Base-by-base conservation (phyloP, 2,329 filamentous ascomycete genomes). In the Aspergillus arachidicola region DNA sequence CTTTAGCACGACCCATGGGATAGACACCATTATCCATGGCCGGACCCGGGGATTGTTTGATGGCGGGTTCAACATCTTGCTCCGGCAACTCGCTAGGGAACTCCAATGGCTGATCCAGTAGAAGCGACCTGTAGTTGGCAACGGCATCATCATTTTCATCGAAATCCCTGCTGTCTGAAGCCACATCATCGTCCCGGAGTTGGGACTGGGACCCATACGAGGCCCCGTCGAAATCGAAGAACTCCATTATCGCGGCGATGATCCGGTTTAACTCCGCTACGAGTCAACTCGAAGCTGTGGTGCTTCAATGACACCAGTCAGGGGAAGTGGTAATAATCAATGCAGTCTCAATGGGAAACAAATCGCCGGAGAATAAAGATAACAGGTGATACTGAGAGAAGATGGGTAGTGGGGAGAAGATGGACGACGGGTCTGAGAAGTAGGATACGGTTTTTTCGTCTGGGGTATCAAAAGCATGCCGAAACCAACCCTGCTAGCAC, bases 141-240 rank as follows among this genome's bases (percentile, higher is more conserved):
- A 67, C 70, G 36, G 75, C 73, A 59, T 81, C 78, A 12, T 69
- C 79, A 11, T 69, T 65, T 56, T 81, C 77, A 53, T 78, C 77
- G 26, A 77, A 65, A 57, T 80, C 78, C 57, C 75, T 71, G 38
- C 70, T 70, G 64, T 78, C 68, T 7, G 78, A 81, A 58, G 75
- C 76, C 59, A 76, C 69, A 65, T 81, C 79, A 59, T 80, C 77
- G 28, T 78, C 76, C 55, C 71, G 74, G 32, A 68, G 67, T 34
- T 76, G 71, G 26, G 76, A 76, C 32, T 76, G 71, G 32, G 76
- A 76, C 59, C 72, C 74, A 59, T 74, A 75, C 23, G 80, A 79
- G 38, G 80, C 80, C 61, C 79, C 76, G 64, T 82, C 79, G 64
- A 82, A 82, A 64, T 82, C 75, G 66, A 82, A 82, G 70, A 81